Evolutionary conservation across 495 filamentous ascomycete species (phyloP).

Genomic region (Antarctomyces pellizariae): DNA sequence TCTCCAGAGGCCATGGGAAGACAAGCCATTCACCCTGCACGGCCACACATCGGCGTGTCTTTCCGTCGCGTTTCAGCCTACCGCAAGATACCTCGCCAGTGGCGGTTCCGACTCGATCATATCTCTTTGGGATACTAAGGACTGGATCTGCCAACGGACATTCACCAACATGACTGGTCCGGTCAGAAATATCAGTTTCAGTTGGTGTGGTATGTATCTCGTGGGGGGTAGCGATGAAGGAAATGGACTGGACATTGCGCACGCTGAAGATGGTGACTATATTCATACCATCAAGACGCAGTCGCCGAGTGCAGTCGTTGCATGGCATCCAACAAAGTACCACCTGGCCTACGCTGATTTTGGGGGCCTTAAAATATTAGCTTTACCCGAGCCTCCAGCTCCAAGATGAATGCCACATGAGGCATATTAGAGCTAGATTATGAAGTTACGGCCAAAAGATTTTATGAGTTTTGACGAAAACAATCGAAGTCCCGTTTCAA

Average conservation of each 20-base stretch:
- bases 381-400: no score
- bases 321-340: slow-evolving; percentile 81
- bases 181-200: slow-evolving; percentile 70
- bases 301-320: slow-evolving; percentile 39
- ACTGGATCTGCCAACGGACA: slow-evolving; percentile 76
- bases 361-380: slow-evolving; percentile 63
- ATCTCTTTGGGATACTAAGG: slow-evolving; percentile 72
- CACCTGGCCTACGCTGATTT: slow-evolving; percentile 74
- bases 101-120: slow-evolving; percentile 80
- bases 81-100: slow-evolving; percentile 58
- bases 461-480: no score
- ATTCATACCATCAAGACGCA: slow-evolving; percentile 56
- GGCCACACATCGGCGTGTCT: slow-evolving; percentile 66
- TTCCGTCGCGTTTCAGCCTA: slow-evolving; percentile 46
- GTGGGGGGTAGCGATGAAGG: slow-evolving; percentile 71
- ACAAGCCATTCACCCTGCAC: slow-evolving; percentile 36
- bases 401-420: no score
- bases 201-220: slow-evolving; percentile 75
- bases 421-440: no score
- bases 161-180: slow-evolving; percentile 54
- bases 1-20: slow-evolving; percentile 15
- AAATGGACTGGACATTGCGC: slow-evolving; percentile 46
- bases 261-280: slow-evolving; percentile 71
- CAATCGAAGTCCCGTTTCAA: no score
- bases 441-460: no score